Percentiles rank a stretch among this genome's conserved stretches.
phyloP scores from a whole-genome alignment of 1,284 basidiomycete species.

The Phenoliferia sp. region DNA sequence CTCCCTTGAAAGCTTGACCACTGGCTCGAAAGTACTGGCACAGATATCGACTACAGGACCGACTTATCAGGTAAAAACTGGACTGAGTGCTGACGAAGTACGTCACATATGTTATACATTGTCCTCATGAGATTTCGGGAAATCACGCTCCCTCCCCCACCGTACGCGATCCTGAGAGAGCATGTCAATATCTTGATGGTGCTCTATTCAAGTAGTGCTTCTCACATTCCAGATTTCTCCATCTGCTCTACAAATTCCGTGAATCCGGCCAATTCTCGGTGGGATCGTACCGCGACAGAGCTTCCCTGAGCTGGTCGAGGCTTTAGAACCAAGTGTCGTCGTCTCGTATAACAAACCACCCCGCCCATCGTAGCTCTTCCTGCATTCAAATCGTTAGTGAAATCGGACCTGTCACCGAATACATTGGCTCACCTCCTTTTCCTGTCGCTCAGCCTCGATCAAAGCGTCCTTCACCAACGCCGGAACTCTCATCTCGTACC shows the following conservation, averaged over 20 bases:
- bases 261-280: too few species aligned
- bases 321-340: too few species aligned
- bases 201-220: too few species aligned
- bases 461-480: background rate
- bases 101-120: slow-evolving; percentile 23
- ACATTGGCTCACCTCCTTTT: background rate
- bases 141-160: slow-evolving; percentile 28
- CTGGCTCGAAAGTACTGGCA: slow-evolving; percentile 1
- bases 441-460: background rate
- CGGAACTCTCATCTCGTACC: background rate
- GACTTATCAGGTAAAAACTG: background rate
- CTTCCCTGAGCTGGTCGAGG: too few species aligned
- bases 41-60: slow-evolving; percentile 14
- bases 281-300: too few species aligned
- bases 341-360: too few species aligned
- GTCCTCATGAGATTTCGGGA: slow-evolving; percentile 22
- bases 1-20: slow-evolving; percentile 12
- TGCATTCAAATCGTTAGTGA: too few species aligned
- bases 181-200: too few species aligned
- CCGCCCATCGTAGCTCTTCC: too few species aligned
- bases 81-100: background rate
- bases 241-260: too few species aligned
- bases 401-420: slow-evolving; percentile 1
- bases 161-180: slow-evolving; percentile 31
- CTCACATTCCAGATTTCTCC: too few species aligned